phyloP scores from a whole-genome alignment of 2,329 filamentous ascomycete species.

The Botrytis sinoallii region DNA sequence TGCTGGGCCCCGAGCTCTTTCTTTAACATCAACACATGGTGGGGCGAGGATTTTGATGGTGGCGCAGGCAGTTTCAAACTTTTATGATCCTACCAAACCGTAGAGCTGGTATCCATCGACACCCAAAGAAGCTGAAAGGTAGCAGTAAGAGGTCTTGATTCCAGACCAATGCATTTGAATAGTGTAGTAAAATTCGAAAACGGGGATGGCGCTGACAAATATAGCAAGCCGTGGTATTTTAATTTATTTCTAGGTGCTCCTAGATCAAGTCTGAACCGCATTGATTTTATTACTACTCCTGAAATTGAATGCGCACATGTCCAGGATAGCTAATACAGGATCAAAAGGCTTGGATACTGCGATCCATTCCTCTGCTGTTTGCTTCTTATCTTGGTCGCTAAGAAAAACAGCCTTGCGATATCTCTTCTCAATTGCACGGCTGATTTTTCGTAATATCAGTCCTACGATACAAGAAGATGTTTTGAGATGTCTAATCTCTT shows the following conservation, averaged over 20 bases:
- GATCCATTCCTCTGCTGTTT: neutral
- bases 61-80: slow-evolving; percentile 15
- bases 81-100: neutral
- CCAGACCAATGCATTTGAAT: neutral
- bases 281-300: neutral
- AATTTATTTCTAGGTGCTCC: neutral
- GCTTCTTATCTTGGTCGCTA: neutral
- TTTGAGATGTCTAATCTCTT: neutral
- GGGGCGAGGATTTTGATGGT: slow-evolving; percentile 12
- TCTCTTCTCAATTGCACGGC: neutral
- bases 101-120: neutral
- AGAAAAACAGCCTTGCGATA: neutral
- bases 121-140: neutral
- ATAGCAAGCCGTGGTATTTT: neutral
- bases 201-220: neutral
- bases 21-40: slow-evolving; percentile 11
- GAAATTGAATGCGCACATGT: neutral
- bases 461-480: neutral
- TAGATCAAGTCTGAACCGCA: neutral
- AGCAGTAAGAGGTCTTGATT: neutral
- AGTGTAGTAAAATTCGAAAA: neutral
- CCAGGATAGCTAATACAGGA: neutral
- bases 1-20: neutral
- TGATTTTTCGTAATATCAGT: neutral
- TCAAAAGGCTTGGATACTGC: neutral